A percentile compares a stretch with the other conserved stretches of the same genome.
Conservation (phyloP, 2,329 filamentous ascomycete genomes). For the Aspergillus quadricinctus region DNA sequence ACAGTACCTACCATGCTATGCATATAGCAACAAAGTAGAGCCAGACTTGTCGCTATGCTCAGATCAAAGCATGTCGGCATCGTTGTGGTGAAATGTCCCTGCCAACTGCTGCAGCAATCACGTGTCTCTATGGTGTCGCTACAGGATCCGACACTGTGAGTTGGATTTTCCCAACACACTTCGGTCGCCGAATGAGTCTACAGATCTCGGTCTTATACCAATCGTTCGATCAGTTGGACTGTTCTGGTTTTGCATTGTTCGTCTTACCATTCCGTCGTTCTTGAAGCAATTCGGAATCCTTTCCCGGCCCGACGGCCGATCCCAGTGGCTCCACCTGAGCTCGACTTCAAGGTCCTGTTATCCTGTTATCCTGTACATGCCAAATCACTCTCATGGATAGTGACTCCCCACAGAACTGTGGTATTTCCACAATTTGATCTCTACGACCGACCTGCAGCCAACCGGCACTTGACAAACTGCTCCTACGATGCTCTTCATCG, state of each 20-base stretch:
- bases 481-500: neutral
- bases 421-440: too few relatives aligned
- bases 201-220: neutral
- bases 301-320: neutral
- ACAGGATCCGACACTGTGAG: neutral
- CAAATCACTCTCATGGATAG: neutral
- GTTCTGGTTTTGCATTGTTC: neutral
- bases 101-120: neutral
- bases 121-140: neutral
- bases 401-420: too few relatives aligned
- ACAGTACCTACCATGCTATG: too few relatives aligned
- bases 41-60: too few relatives aligned
- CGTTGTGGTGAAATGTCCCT: neutral
- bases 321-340: neutral
- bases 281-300: neutral
- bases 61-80: too few relatives aligned
- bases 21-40: too few relatives aligned
- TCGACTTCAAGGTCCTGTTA: too few relatives aligned
- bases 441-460: neutral
- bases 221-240: neutral
- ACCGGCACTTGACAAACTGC: neutral
- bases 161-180: neutral
- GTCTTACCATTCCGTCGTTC: neutral
- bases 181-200: neutral
- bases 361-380: too few relatives aligned